Evolutionary conservation across 164 flowering plant species (phyloP).

Genomic region (Echeveria elegans): DNA sequence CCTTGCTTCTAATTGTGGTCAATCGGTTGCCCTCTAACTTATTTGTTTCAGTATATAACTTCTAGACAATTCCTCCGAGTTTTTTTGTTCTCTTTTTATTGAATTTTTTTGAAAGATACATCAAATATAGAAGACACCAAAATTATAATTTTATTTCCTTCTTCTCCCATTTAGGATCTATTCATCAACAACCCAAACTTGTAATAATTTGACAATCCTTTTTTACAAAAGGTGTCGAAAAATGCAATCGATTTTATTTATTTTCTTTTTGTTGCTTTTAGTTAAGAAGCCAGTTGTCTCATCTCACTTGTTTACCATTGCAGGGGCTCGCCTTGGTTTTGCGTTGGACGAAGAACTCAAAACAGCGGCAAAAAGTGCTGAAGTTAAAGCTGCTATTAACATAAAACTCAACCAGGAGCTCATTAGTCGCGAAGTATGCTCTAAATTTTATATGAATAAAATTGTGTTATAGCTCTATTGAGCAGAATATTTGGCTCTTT

Average conservation of each 20-base stretch:
- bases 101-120: not conserved
- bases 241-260: not conserved
- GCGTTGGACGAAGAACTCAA: constrained; percentile 62
- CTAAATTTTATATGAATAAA: not conserved
- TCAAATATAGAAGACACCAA: not conserved
- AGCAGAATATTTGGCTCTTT: not conserved
- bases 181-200: not conserved
- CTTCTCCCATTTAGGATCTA: not conserved
- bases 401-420: constrained; percentile 90
- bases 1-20: not conserved
- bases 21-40: not conserved
- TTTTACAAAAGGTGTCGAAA: not conserved
- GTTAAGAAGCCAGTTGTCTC: not conserved
- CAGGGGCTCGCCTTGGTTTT: constrained; percentile 88
- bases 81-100: not conserved
- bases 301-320: not conserved
- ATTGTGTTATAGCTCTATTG: not conserved
- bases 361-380: constrained; percentile 62
- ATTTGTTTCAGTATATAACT: constrained; percentile 9
- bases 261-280: not conserved
- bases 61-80: not conserved
- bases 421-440: constrained; percentile 79
- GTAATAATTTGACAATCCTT: not conserved
- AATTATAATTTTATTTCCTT: not conserved
- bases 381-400: constrained; percentile 71